These are phyloP conservation scores for Thielaviopsis euricoi DNA, from an alignment of 2,329 filamentous ascomycete genomes.

Conservation along the genomic window DNA sequence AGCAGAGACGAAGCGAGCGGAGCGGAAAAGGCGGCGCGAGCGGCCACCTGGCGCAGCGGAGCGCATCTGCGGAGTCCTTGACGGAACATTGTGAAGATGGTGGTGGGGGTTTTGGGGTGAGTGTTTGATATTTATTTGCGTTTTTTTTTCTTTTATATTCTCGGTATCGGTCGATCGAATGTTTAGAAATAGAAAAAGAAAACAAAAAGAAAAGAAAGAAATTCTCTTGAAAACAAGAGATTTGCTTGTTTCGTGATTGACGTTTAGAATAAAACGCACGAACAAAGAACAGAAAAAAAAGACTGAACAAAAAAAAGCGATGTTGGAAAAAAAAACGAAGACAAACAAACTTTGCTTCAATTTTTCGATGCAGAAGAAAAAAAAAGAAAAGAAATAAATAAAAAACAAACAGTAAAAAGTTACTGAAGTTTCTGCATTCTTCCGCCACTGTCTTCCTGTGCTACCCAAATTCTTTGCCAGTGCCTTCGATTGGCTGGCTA, in stretches of 20 bases:
- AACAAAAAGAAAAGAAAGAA: background rate
- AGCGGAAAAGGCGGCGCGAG: slow-evolving; percentile 2
- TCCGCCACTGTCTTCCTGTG: background rate
- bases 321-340: background rate
- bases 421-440: background rate
- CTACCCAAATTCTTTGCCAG: too few species aligned
- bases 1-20: slow-evolving; percentile 4
- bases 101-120: background rate
- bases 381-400: background rate
- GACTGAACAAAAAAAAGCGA: background rate
- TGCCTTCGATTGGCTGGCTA: background rate
- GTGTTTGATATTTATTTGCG: background rate
- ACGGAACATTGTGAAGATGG: slow-evolving; percentile 11
- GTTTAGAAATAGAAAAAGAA: background rate
- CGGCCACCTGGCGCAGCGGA: slow-evolving; percentile 10
- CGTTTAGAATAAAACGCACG: background rate
- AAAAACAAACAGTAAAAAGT: background rate
- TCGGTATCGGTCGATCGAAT: background rate
- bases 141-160: background rate
- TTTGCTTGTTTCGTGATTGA: background rate
- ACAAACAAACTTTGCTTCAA: background rate
- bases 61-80: slow-evolving; percentile 11
- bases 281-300: background rate
- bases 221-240: too few species aligned
- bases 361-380: background rate